Base-by-base conservation (phyloP, 2,329 filamentous ascomycete genomes). In the Trichophyton equinum region DNA sequence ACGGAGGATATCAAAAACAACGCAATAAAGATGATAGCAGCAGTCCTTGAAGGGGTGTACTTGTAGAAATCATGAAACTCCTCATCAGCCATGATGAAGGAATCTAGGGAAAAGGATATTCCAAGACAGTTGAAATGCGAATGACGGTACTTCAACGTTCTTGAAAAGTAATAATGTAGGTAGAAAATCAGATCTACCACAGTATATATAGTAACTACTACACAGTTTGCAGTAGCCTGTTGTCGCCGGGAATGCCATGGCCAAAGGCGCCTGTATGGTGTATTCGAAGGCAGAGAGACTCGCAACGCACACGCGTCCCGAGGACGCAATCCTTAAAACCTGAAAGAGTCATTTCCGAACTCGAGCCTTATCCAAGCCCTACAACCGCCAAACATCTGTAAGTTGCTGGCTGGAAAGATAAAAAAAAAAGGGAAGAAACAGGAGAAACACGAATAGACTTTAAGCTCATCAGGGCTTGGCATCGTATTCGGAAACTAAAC, bases 1-100 rank as follows among this genome's bases (percentile, higher is more conserved):
- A 64, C 40, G 2, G 78, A 77, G 7, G 75, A 66, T 6, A 75
- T 46, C 44, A 67, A 60, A 65, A 81, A 81, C 0, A 82, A 65
- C 25, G 74, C 62, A 13, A 70, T 67, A 60, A 80, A 79, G 1
- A 77, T 66, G 7, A 75, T 68, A 2, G 78, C 79, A 0, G 73
- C 76, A 0, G 73, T 67, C 0, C 79, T 61, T 0, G 75, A 77
- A 0, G 80, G 67, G 20, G 67, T 69, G 63, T 78, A 78, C 58
- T 71, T 71, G 61, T 69, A 70, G 46, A 62, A 65, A 27, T 64
- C 62, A 46, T 64, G 60, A 27, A 61, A 62, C n/a, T 62, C 62
- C 44, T 62, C 62, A 40, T 62, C 30, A 4, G 62, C 61, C 55
- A 63, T 63, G 25, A 49, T 47, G 36, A 57, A 22, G 3, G 20